These are phyloP conservation scores for Scenedesmus sp. DNA, from an alignment of 163 green algal species.

Conservation along the genomic window DNA sequence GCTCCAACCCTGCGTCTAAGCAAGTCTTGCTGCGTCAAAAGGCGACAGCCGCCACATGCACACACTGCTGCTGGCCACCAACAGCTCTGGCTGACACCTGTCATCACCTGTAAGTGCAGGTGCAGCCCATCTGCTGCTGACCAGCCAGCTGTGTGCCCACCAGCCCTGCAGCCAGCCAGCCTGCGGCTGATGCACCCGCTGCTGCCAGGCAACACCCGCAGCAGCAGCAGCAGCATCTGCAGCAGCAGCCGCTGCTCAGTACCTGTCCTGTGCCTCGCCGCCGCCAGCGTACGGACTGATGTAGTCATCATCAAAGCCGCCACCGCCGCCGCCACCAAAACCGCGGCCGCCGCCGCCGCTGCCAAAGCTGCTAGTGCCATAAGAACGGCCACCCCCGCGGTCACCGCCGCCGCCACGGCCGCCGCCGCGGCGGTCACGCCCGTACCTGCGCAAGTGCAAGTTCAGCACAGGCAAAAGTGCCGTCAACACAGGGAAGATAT, in stretches of 20 bases:
- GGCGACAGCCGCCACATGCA: too few species aligned
- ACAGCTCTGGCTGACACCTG: too few species aligned
- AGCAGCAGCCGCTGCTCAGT: slow-evolving; percentile 20
- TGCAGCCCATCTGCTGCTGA: too few species aligned
- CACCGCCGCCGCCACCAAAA: slow-evolving; percentile 12
- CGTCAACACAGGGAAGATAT: neutral
- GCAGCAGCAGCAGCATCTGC: neutral
- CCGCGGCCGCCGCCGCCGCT: neutral
- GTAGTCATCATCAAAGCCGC: slow-evolving; percentile 27
- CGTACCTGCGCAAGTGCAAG: slow-evolving; percentile 20
- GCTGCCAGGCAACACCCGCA: neutral
- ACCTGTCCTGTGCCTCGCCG: slow-evolving; percentile 34
- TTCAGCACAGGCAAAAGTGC: neutral
- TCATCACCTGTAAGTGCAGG: too few species aligned
- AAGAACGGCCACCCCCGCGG: neutral
- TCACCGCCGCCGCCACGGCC: neutral
- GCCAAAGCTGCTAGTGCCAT: slow-evolving; percentile 10
- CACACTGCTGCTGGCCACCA: too few species aligned
- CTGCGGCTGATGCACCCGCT: neutral
- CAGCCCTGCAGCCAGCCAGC: neutral
- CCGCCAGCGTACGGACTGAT: slow-evolving; percentile 15
- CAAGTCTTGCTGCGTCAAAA: too few species aligned
- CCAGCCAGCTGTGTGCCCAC: too few species aligned
- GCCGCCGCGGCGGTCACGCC: slow-evolving; percentile 22
- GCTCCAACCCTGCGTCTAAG: too few species aligned